Evolutionary conservation across 768 basidiomycete genomes (phyloP), one percentile per base, ranked within the genome.

Genomic region (Suillus clintonianus): DNA sequence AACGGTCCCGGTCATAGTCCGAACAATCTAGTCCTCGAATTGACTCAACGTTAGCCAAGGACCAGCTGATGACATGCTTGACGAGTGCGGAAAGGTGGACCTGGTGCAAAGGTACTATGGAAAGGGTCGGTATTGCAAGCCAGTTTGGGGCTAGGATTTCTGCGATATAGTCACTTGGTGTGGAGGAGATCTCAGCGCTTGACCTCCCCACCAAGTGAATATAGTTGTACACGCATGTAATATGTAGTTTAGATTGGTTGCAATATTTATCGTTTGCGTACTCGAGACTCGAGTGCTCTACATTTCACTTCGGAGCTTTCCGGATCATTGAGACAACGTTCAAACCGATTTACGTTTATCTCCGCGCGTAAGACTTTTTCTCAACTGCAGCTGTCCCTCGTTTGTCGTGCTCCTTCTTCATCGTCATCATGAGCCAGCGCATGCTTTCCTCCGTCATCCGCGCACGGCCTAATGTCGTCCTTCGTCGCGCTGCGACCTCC

Each of bases 371-470:
- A 9, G 36, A 36, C 27, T 14, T 39, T 62, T 62, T 32, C 63
- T 30, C 27, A n/a, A 34, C 14, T 22, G 14, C 34, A 13, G 30
- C 19, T 24, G 60, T 41, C 60, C 27, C 15, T 43, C 37, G 42
- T 42, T 62, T 39, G 22, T 47, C 39, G 34, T 57, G 19, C 61
- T 59, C 51, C 53, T 24, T 59, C 59, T 63, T 64, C 54, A 67
- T 64, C 61, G 32, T 53, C 70, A 81, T 67, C 71, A 86, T 89
- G 87, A 83, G 83, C 74, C 73, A 84, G 68, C 86, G 84, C 72
- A 76, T 88, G 71, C 71, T 89, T 71, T 80, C 87, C 78, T 81
- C 83, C 76, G 79, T 85, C 76, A 81, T 91, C 73, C 89, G 89
- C 68, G 82, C 85, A 59, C 85, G 87, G 67, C 85, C 88, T 60